Conservation (phyloP, 768 basidiomycete species). For the Boletus subcaerulescens region DNA sequence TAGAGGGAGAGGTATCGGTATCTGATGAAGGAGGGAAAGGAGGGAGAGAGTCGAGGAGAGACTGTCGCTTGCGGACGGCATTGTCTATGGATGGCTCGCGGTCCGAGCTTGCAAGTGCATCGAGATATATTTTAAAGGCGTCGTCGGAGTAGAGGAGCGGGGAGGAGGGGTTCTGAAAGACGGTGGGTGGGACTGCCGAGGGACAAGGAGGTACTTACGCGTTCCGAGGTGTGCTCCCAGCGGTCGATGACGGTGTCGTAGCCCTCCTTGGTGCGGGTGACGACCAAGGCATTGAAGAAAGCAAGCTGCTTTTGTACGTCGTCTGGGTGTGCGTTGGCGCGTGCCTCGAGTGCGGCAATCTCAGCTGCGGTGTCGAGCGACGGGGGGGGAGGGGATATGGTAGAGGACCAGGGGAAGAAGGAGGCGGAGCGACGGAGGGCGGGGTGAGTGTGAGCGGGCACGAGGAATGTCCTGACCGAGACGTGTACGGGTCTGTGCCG, state of each 20-base stretch:
- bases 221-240: conserved; percentile 84
- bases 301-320: conserved; percentile 69
- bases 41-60: conserved; percentile 45
- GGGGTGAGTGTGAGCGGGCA: neutral
- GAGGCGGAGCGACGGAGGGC: conserved; percentile 25
- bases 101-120: conserved; percentile 58
- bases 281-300: conserved; percentile 62
- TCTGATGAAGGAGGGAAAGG: conserved; percentile 7
- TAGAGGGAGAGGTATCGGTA: conserved; percentile 23
- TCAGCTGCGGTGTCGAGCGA: conserved; percentile 65
- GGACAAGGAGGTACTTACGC: conserved; percentile 48
- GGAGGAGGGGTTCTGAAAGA: conserved; percentile 57
- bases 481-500: neutral
- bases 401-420: conserved; percentile 37
- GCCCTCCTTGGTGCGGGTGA: conserved; percentile 62
- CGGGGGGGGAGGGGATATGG: conserved; percentile 27
- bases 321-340: conserved; percentile 69
- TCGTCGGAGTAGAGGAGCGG: conserved; percentile 67
- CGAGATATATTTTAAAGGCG: conserved; percentile 76
- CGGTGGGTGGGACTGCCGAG: conserved; percentile 1
- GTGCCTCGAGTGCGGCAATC: conserved; percentile 72
- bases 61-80: conserved; percentile 70
- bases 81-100: conserved; percentile 54
- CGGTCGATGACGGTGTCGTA: conserved; percentile 71
- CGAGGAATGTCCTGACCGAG: neutral